Base-by-base conservation (phyloP, 2,329 filamentous ascomycete genomes). In the Penicillium fuscoglaucum region DNA sequence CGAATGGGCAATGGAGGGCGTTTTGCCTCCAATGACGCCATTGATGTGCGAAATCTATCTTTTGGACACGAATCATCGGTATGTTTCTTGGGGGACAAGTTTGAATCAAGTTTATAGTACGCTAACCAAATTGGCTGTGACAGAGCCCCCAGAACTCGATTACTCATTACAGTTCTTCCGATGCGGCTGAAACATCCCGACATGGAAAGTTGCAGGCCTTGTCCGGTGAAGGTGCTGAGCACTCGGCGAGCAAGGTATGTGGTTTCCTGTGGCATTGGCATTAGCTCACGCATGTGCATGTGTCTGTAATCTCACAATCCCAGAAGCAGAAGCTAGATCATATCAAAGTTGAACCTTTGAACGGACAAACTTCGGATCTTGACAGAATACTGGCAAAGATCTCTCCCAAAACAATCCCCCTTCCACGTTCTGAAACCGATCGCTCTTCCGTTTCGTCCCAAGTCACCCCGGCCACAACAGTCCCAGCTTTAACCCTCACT, bases 301-400 rank as follows among this genome's bases (percentile, higher is more conserved):
- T 26, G 24, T 6, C 3, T 35, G 52, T 41, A 59, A 49, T 66
- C 73, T 80, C 53, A 80, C 71, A 66, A 66, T 52, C 66, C 59
- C 66, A 79, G 75, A 80, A 80, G 76, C 73, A 78, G 69, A 82
- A 82, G 68, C 61, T 79, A 61, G 78, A 81, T 51, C 72, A 72
- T 60, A 65, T 61, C 54, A 73, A 63, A 52, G 63, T 66, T 56
- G 60, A 65, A 47, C 59, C 66, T 54, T 62, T 69, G 55, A 55
- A 60, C 46, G 72, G 71, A 37, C 66, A 72, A 28, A 58, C 69
- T 26, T 73, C 76, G n/a, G 71, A 76, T 9, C 86, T 93, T 80
- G 90, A 95, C 67, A 87, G 87, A 59, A 84, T 80, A 45, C 69
- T 79, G 29, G 72, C 75, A 35, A 78, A 74, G 40, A 68, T 79